These are phyloP conservation scores for Malus hybrid DNA, from an alignment of 331 rosid genomes.

Conservation along the genomic window DNA sequence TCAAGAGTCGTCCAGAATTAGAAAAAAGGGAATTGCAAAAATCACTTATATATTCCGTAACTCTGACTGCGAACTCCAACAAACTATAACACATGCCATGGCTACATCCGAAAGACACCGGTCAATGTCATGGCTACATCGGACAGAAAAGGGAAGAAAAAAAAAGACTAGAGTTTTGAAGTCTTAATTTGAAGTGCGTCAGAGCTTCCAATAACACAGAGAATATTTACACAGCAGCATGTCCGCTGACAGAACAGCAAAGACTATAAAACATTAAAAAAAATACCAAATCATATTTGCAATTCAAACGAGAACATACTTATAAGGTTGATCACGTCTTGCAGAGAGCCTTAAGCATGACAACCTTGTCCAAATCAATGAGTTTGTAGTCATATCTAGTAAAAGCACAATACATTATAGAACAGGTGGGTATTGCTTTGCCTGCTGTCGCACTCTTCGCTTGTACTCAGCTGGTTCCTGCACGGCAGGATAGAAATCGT, in stretches of 20 bases:
- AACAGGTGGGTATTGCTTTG: conserved; percentile 72
- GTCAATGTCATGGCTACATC: neutral
- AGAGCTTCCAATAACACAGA: neutral
- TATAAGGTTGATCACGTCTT: neutral
- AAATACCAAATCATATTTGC: neutral
- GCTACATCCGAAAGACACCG: neutral
- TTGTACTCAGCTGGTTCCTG: conserved; percentile 71
- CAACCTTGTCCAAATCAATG: neutral
- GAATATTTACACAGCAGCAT: neutral
- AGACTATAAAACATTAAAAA: neutral
- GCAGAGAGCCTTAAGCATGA: neutral
- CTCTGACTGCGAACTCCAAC: neutral
- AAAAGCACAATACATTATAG: conserved; percentile 25
- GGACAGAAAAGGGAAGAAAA: neutral
- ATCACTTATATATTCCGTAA: neutral
- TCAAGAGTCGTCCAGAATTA: too few relatives aligned
- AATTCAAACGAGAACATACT: neutral
- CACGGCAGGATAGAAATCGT: conserved; percentile 3
- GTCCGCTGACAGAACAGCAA: neutral
- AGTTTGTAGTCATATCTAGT: neutral
- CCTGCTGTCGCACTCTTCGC: conserved; percentile 70
- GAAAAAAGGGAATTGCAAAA: too few relatives aligned
- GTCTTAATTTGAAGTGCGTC: neutral
- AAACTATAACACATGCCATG: neutral
- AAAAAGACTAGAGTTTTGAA: neutral